Evolutionary conservation across 345 rosid species (phyloP).

Genomic region (Gossypium bickii): DNA sequence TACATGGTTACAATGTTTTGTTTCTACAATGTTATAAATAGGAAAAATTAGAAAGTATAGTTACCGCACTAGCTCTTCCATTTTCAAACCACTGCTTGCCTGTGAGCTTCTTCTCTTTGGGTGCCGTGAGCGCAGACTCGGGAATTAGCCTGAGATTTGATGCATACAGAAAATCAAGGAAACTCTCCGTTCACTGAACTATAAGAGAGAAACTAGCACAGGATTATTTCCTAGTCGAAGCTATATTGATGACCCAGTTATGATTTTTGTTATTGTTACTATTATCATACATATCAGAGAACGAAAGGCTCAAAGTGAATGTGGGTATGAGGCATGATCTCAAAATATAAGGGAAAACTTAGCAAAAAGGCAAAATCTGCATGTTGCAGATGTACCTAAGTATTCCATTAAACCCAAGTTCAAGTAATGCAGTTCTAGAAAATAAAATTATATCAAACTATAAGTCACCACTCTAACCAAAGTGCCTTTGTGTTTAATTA

Average conservation of each 20-base stretch:
- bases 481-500: neutral
- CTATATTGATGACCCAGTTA: too few species aligned
- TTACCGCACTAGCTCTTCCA: slow-evolving; percentile 43
- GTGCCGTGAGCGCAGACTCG: slow-evolving; percentile 65
- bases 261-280: too few species aligned
- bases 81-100: neutral
- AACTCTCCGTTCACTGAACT: neutral
- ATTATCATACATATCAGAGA: too few species aligned
- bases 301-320: neutral
- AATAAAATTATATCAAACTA: neutral
- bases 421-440: neutral
- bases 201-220: neutral
- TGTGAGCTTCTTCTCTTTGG: slow-evolving; percentile 76
- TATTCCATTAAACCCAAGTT: neutral
- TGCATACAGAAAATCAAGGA: neutral
- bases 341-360: neutral
- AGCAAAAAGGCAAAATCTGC: neutral
- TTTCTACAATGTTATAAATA: slow-evolving; percentile 2
- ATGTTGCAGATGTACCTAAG: neutral
- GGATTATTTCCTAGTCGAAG: too few species aligned
- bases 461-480: neutral
- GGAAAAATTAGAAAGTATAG: slow-evolving; percentile 1
- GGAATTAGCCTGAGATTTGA: slow-evolving; percentile 68
- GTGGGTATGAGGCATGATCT: neutral
- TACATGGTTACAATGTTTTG: neutral